phyloP scores from a whole-genome alignment of 768 basidiomycete species.

The Boletus barrowsii region DNA sequence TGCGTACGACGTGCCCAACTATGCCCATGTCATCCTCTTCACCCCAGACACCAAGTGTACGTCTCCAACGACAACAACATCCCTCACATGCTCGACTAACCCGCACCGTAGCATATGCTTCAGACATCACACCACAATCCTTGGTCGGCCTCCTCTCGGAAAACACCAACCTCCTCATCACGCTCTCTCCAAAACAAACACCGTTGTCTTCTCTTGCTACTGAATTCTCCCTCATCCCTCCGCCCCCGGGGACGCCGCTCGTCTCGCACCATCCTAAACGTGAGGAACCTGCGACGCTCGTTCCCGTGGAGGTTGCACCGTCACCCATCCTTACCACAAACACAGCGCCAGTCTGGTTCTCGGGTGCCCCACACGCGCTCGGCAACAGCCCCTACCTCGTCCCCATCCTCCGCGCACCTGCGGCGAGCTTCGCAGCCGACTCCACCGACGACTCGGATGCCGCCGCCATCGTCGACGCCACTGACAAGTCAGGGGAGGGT shows the following conservation, averaged over 20 bases:
- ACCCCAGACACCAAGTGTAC: slow-evolving; percentile 84
- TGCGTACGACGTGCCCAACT: slow-evolving; percentile 69
- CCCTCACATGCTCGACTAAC: background rate
- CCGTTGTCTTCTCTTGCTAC: slow-evolving; percentile 74
- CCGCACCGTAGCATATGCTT: slow-evolving; percentile 50
- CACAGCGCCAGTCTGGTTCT: slow-evolving; percentile 68
- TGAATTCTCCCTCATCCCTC: slow-evolving; percentile 89
- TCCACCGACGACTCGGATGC: slow-evolving; percentile 53
- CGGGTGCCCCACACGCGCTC: slow-evolving; percentile 64
- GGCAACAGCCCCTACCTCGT: slow-evolving; percentile 75
- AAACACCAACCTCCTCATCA: slow-evolving; percentile 80
- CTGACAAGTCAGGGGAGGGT: slow-evolving; percentile 74
- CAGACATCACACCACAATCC: slow-evolving; percentile 79
- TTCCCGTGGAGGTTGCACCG: slow-evolving; percentile 57
- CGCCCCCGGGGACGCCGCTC: slow-evolving; percentile 79
- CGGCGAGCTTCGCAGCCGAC: slow-evolving; percentile 75
- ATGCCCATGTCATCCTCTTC: slow-evolving; percentile 85
- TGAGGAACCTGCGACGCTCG: slow-evolving; percentile 55
- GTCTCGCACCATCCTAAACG: slow-evolving; percentile 84
- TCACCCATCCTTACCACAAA: slow-evolving; percentile 46
- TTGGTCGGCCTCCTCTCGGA: slow-evolving; percentile 67
- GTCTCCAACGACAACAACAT: background rate
- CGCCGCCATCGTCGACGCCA: slow-evolving; percentile 64
- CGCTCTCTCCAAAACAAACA: slow-evolving; percentile 73
- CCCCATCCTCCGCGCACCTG: slow-evolving; percentile 76